These are phyloP conservation scores for Hypoxylon subgilvum DNA, from an alignment of 495 filamentous ascomycete species.

Conservation along the genomic window DNA sequence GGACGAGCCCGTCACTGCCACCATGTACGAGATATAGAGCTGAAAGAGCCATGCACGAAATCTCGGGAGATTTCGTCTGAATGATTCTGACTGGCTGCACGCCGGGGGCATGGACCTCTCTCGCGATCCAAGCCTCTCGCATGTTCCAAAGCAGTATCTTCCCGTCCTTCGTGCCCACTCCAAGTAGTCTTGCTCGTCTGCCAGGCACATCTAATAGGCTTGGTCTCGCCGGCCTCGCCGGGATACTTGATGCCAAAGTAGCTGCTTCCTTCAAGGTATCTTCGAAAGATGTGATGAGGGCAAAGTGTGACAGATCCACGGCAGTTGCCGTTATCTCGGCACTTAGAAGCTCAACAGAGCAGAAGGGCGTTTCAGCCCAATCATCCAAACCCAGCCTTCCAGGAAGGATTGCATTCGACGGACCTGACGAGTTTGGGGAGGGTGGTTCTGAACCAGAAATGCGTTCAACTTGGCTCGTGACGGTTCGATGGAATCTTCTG, in stretches of 20 bases:
- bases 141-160: conserved; percentile 84
- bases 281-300: conserved; percentile 72
- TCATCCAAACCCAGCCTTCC: conserved; percentile 37
- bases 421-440: conserved; percentile 23
- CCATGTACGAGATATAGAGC: conserved; percentile 90
- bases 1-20: conserved; percentile 92
- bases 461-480: conserved; percentile 5
- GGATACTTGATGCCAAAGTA: conserved; percentile 18
- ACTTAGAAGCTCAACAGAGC: conserved; percentile 39
- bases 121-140: conserved; percentile 68
- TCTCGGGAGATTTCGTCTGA: conserved; percentile 86
- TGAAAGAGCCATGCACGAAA: conserved; percentile 84
- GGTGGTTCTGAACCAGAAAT: conserved; percentile 10
- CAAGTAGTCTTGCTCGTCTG: conserved; percentile 79
- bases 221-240: conserved; percentile 38
- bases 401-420: conserved; percentile 3
- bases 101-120: conserved; percentile 52
- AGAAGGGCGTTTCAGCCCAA: conserved; percentile 45
- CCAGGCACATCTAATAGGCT: conserved; percentile 72
- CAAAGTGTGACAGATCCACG: conserved; percentile 77
- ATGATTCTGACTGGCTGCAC: conserved; percentile 76
- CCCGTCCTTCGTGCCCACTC: conserved; percentile 80
- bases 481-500: conserved; percentile 40
- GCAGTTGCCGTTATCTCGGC: conserved; percentile 69
- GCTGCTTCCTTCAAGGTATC: conserved; percentile 63